Evolutionary conservation across 2,329 filamentous ascomycete genomes (phyloP).

Genomic region (Trichophyton simii): DNA sequence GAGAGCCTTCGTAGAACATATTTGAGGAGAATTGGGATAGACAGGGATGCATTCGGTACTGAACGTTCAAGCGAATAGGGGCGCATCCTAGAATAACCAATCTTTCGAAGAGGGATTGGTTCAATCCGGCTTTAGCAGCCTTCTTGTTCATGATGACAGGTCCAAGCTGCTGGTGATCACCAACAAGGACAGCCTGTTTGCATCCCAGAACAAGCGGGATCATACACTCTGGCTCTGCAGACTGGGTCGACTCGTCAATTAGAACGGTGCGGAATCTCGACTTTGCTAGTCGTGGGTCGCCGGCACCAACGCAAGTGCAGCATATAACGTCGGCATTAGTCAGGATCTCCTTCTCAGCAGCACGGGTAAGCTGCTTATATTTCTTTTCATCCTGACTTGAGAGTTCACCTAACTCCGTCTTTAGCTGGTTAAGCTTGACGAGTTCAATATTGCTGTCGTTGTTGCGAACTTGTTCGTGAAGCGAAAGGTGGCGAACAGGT

Average conservation of each 20-base stretch:
- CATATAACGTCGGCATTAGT: constrained; percentile 95
- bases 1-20: constrained; percentile 97
- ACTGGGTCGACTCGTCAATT: constrained; percentile 96
- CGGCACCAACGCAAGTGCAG: constrained; percentile 95
- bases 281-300: constrained; percentile 86
- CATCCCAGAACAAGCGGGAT: constrained; percentile 93
- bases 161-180: constrained; percentile 94
- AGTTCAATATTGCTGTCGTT: constrained; percentile 93
- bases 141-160: constrained; percentile 99
- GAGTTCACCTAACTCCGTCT: constrained; percentile 79
- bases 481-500: constrained; percentile 86
- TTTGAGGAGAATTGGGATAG: constrained; percentile 95
- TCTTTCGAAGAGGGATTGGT: constrained; percentile 96
- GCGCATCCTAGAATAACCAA: constrained; percentile 81
- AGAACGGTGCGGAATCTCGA: constrained; percentile 97
- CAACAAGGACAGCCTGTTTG: constrained; percentile 97
- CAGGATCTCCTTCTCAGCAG: constrained; percentile 87
- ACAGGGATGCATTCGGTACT: constrained; percentile 98
- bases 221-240: constrained; percentile 96
- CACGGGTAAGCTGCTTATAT: constrained; percentile 87
- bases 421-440: constrained; percentile 82
- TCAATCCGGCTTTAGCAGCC: constrained; percentile 89
- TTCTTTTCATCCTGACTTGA: constrained; percentile 97
- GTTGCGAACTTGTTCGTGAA: constrained; percentile 95
- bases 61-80: constrained; percentile 86